Evolutionary conservation across 1,284 basidiomycete species (phyloP), one percentile per base, ranked within the genome.

Genomic region (Melampsora americana): DNA sequence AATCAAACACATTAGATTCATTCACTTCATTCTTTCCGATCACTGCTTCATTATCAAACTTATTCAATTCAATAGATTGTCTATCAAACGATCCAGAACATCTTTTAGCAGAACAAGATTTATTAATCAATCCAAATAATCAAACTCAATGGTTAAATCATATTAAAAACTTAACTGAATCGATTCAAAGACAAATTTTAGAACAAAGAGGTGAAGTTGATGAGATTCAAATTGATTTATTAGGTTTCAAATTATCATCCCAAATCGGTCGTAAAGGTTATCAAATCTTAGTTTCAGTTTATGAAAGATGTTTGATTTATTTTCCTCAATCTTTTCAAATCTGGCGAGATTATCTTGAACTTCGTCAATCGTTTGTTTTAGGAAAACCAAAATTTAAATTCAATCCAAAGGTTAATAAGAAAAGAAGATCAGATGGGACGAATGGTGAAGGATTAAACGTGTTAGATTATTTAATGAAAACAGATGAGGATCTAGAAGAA

Each of bases 241-340:
- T 82, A 14, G 80, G 81, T 18, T 44, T 73, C 69, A 82, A 86
- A 66, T 83, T 82, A 20, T 44, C 76, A 9, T 78, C 79, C 9
- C 5, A 28, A 9, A 50, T 59, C 7, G 80, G 81, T 11, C 56
- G 81, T 30, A 48, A 74, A 18, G 79, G 82, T 78, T 73, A 80
- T 71, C 61, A 80, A 77, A 66, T 79, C 79, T 61, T 83, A 72
- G 77, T 77, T 83, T 86, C 23, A 83, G 87, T 96, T 39, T 99
- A 96, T 82, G 96, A 99, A 84, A 87, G 93, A 44, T 94, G 95
- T 0, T 86, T 99, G 18, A 87, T 85, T 5, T 88, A 95, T 78
- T 97, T 97, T 81, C 91, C 95, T 0, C 88, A 87, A 20, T 92
- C 90, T 16, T 99, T 92, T 87, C 93, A 95, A 82, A 85, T 99